These are phyloP conservation scores for Populus tomentosa DNA, from an alignment of 441 rosid species.

Conservation along the genomic window DNA sequence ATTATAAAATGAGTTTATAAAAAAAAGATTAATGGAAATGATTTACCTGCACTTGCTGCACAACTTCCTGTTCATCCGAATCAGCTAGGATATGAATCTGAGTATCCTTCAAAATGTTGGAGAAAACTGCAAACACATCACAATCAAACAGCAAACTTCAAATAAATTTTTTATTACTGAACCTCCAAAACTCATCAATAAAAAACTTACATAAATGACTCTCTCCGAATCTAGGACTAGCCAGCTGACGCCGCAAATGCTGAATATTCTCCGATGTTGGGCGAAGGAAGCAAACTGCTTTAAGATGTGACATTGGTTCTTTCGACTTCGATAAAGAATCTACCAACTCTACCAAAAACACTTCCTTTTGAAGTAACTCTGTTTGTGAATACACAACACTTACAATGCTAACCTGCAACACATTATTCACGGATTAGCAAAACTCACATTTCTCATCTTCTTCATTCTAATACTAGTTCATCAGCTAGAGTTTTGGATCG, in stretches of 20 bases:
- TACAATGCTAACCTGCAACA: constrained; percentile 67
- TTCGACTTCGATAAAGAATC: constrained; percentile 73
- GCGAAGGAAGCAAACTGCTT: constrained; percentile 84
- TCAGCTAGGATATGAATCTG: constrained; percentile 94
- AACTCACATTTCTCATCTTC: too few relatives aligned
- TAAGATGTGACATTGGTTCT: constrained; percentile 90
- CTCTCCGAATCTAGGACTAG: constrained; percentile 84
- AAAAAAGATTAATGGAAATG: background rate
- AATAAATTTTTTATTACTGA: too few relatives aligned
- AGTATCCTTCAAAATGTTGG: constrained; percentile 91
- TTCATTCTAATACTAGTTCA: too few relatives aligned
- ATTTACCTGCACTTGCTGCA: constrained; percentile 85
- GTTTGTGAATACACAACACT: constrained; percentile 96
- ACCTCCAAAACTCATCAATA: too few relatives aligned
- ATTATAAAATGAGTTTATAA: background rate
- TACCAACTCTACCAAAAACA: constrained; percentile 83
- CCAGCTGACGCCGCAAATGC: constrained; percentile 72
- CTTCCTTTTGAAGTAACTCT: constrained; percentile 92
- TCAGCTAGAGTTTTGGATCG: too few relatives aligned
- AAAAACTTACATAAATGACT: constrained; percentile 73
- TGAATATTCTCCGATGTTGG: constrained; percentile 85
- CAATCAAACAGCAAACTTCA: background rate
- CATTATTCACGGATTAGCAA: too few relatives aligned
- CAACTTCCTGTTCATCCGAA: constrained; percentile 94
- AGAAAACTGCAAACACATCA: constrained; percentile 61